Conservation (phyloP, 441 rosid genomes). For the Corymbia calophylla region DNA sequence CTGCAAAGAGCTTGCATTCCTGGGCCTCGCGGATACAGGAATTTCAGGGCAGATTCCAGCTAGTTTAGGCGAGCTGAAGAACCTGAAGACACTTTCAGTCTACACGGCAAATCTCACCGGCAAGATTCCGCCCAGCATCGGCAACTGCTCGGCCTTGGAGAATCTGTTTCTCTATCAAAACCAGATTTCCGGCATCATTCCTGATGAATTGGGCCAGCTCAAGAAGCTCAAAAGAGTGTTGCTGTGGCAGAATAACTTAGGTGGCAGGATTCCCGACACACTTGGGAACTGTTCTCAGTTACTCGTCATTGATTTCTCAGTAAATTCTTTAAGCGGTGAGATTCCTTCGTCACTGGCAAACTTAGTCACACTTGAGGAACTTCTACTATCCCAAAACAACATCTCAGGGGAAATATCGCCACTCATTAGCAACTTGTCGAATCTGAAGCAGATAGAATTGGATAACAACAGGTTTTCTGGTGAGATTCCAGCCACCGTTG, state of each 20-base stretch:
- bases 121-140: conserved; percentile 40
- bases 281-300: conserved; percentile 41
- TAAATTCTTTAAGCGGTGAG: conserved; percentile 40
- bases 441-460: conserved; percentile 56
- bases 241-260: conserved; percentile 57
- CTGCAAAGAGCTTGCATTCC: conserved; percentile 32
- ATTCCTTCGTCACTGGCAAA: conserved; percentile 39
- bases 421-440: conserved; percentile 34
- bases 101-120: conserved; percentile 64
- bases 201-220: conserved; percentile 40
- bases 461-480: conserved; percentile 54
- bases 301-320: conserved; percentile 53
- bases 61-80: conserved; percentile 45
- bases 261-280: conserved; percentile 40
- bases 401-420: conserved; percentile 45
- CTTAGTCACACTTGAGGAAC: conserved; percentile 43
- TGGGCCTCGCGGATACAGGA: conserved; percentile 74
- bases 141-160: conserved; percentile 52
- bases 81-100: conserved; percentile 48
- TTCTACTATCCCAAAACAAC: conserved; percentile 48
- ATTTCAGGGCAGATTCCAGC: conserved; percentile 51
- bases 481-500: conserved; percentile 44
- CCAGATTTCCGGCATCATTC: conserved; percentile 44
- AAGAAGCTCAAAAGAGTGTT: conserved; percentile 43
- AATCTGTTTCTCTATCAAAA: conserved; percentile 55